A percentile compares a stretch with the other conserved stretches of the same genome.
phyloP scores from a whole-genome alignment of 2,329 filamentous ascomycete species.

The Penicillium sp. region DNA sequence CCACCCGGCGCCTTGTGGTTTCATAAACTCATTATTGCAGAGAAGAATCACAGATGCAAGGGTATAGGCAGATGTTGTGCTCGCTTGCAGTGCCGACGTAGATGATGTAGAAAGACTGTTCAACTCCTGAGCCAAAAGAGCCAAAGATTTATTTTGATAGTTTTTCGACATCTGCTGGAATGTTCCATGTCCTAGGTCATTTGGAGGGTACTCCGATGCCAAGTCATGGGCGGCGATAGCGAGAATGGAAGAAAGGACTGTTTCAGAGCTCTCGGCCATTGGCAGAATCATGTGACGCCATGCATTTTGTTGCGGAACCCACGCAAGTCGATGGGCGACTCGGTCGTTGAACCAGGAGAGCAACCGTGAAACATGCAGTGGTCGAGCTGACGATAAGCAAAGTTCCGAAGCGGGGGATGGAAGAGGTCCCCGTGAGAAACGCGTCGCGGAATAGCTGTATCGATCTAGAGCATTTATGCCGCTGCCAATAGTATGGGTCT shows the following conservation, averaged over 20 bases:
- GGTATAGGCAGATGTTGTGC: constrained; percentile 5
- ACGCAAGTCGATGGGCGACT: constrained; percentile 12
- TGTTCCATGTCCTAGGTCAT: neutral
- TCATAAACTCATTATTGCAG: constrained; percentile 25
- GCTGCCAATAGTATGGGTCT: neutral
- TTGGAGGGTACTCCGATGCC: constrained; percentile 7
- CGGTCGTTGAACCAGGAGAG: constrained; percentile 10
- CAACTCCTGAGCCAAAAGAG: constrained; percentile 4
- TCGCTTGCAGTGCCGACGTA: neutral
- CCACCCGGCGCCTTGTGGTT: constrained; percentile 19
- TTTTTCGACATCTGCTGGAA: constrained; percentile 10
- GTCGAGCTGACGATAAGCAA: neutral
- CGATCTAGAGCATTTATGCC: neutral
- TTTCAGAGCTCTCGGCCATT: constrained; percentile 18
- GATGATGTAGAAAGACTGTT: neutral
- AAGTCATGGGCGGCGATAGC: constrained; percentile 23
- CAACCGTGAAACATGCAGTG: constrained; percentile 5
- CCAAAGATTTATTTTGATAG: constrained; percentile 11
- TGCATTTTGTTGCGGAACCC: constrained; percentile 19
- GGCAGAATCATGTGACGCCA: constrained; percentile 25
- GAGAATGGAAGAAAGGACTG: constrained; percentile 22
- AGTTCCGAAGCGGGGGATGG: neutral
- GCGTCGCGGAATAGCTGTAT: neutral
- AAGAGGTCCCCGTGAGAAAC: neutral
- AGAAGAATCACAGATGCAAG: constrained; percentile 23